phyloP scores from a whole-genome alignment of 2,329 filamentous ascomycete genomes.

The Hymenoscyphus occultus region DNA sequence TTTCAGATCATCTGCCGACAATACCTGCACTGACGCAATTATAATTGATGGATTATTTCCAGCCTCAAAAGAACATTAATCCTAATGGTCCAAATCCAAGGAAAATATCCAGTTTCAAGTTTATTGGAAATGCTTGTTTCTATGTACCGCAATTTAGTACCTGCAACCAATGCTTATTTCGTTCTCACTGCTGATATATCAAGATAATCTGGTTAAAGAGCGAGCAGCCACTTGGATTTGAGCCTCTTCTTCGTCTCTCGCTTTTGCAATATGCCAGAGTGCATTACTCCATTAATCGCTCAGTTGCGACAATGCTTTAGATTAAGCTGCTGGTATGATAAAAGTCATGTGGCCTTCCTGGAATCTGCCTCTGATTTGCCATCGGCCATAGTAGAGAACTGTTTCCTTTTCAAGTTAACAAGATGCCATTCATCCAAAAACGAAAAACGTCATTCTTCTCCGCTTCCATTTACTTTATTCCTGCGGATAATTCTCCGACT shows the following conservation, averaged over 20 bases:
- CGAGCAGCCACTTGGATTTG: neutral
- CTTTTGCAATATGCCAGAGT: neutral
- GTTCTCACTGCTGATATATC: neutral
- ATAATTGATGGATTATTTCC: neutral
- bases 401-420: neutral
- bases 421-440: neutral
- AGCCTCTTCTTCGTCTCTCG: neutral
- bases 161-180: constrained; percentile 1
- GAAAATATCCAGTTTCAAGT: neutral
- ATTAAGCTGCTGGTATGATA: neutral
- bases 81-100: constrained; percentile 4
- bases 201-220: constrained; percentile 11
- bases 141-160: constrained; percentile 5
- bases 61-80: neutral
- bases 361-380: neutral
- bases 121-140: constrained; percentile 14
- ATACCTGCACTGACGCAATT: neutral
- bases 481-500: neutral
- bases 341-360: neutral
- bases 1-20: constrained; percentile 9
- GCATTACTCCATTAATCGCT: neutral
- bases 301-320: neutral
- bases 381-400: neutral
- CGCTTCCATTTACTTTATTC: neutral
- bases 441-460: neutral